Evolutionary conservation across 1,284 basidiomycete species (phyloP).

Genomic region (Irpex lacteus): DNA sequence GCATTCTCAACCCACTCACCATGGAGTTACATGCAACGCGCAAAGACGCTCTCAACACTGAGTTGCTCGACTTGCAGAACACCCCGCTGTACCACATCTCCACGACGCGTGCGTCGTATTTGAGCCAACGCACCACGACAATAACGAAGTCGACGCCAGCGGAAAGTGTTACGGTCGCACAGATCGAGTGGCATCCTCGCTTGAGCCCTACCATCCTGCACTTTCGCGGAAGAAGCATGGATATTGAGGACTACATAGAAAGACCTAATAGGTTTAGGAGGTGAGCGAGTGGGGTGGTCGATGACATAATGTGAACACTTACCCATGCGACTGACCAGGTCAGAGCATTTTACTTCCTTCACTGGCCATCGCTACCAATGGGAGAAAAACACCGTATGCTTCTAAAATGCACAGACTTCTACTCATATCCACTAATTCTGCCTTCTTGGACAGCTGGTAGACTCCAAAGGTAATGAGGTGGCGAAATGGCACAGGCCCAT

Average conservation of each 20-base stretch:
- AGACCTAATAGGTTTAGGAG: neutral
- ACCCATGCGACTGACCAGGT: neutral
- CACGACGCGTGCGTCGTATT: neutral
- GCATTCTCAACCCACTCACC: neutral
- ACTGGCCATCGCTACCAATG: neutral
- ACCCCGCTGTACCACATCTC: neutral
- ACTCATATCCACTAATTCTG: neutral
- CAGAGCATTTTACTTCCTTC: neutral
- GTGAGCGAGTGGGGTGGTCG: no score
- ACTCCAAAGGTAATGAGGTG: neutral
- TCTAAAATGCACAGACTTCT: neutral
- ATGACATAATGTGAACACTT: neutral
- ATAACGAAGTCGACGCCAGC: neutral
- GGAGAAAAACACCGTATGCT: neutral
- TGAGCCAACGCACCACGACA: neutral
- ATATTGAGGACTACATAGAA: neutral
- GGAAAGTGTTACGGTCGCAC: neutral
- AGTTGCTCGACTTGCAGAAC: neutral
- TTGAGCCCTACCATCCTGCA: neutral
- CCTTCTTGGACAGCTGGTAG: neutral
- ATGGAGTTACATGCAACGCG: neutral
- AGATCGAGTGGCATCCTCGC: neutral
- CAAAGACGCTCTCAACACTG: neutral
- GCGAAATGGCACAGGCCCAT: neutral
- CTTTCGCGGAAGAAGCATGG: neutral